phyloP scores from a whole-genome alignment of 139 green algal species.

The Auxenochlorella pyrenoidosa region DNA sequence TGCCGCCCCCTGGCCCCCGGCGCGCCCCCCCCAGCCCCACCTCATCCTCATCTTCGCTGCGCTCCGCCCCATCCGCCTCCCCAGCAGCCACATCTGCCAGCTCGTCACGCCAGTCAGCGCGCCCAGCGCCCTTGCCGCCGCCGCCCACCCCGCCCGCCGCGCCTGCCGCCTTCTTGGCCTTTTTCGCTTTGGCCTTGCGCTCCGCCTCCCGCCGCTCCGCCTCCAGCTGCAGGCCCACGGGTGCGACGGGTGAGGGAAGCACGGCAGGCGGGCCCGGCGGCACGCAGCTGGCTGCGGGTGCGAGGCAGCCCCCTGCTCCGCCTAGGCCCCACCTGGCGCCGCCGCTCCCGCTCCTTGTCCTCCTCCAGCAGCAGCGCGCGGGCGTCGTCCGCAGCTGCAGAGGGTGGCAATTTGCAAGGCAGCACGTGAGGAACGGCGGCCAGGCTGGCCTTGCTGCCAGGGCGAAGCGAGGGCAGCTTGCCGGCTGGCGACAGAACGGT shows the following conservation, averaged over 20 bases:
- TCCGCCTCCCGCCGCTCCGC: constrained; percentile 1
- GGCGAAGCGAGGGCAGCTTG: no score
- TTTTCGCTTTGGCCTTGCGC: neutral
- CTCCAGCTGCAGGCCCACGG: neutral
- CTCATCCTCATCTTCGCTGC: neutral
- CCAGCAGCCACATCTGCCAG: neutral
- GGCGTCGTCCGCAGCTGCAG: neutral
- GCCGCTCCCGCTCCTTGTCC: neutral
- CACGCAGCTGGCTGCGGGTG: neutral
- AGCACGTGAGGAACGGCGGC: no score
- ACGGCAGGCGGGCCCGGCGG: neutral
- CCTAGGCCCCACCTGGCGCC: neutral
- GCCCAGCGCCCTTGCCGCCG: neutral
- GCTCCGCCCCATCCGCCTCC: neutral
- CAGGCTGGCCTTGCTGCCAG: no score
- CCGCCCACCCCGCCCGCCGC: neutral
- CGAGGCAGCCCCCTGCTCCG: no score
- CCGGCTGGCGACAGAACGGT: no score
- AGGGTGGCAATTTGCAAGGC: no score
- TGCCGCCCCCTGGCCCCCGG: no score
- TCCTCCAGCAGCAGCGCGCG: neutral
- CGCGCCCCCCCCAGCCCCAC: neutral
- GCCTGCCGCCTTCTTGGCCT: neutral
- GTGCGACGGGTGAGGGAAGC: no score
- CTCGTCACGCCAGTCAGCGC: neutral